These are phyloP conservation scores for Coccomyxa subellipsoidea DNA, from an alignment of 163 green algal species.

Conservation along the genomic window DNA sequence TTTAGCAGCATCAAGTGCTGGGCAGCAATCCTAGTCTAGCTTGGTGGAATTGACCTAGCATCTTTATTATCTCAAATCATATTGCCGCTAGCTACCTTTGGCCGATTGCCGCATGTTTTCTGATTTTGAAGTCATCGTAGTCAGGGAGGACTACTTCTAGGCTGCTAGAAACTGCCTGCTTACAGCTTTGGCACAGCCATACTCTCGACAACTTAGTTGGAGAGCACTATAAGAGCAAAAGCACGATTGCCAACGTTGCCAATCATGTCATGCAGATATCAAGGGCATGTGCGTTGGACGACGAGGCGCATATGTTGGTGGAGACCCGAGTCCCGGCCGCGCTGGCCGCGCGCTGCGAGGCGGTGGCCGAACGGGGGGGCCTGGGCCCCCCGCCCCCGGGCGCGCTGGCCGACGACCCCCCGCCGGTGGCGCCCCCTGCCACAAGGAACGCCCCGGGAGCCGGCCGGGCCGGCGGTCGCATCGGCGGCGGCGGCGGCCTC, in stretches of 20 bases:
- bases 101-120: too few relatives aligned
- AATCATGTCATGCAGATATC: constrained; percentile 15
- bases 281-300: constrained; percentile 36
- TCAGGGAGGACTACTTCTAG: too few relatives aligned
- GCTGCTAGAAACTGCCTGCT: too few relatives aligned
- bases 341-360: constrained; percentile 41
- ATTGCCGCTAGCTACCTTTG: too few relatives aligned
- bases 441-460: background rate
- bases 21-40: too few relatives aligned
- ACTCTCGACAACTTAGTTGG: too few relatives aligned
- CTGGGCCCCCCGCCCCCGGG: constrained; percentile 37
- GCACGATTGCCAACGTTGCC: too few relatives aligned
- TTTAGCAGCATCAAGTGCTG: too few relatives aligned
- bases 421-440: background rate
- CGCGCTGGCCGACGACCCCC: background rate
- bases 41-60: background rate
- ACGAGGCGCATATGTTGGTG: constrained; percentile 45
- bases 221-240: too few relatives aligned
- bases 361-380: constrained; percentile 46
- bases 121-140: too few relatives aligned
- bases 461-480: background rate
- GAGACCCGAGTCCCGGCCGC: constrained; percentile 34
- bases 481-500: background rate
- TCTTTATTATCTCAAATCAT: background rate
- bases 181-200: background rate